Base-by-base conservation (phyloP, 495 filamentous ascomycete species). In the Opeltia flavorubescens region DNA sequence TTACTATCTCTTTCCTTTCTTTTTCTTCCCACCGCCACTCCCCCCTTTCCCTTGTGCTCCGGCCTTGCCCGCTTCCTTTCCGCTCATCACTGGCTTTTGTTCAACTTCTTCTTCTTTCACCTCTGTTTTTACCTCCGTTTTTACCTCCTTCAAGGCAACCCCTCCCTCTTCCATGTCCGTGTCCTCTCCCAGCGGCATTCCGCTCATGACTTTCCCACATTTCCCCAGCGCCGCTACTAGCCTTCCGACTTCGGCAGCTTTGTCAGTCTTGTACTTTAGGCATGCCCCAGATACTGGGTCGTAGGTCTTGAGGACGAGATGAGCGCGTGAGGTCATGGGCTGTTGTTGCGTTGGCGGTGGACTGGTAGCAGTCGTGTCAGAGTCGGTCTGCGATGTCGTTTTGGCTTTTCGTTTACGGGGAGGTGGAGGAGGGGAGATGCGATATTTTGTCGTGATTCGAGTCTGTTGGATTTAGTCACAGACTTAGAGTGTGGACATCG, bases 211-310 rank as follows among this genome's bases (percentile, higher is more conserved):
- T 8, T 53, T 39, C 15, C 44, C 55, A 44, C 53, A 55, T 21
- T 17, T 69, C 1, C 84, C 84, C 50, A 96, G 56, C 33, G 76
- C 76, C 28, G 77, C 77, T 34, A 96, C 74, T 59, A 96, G 61
- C 28, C 91, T 67, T 2, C 79, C 76, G 3, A 98, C 89, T 62
- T 95, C 89, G 15, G 85, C 84, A n/a, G 80, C 81, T 57, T 93
- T 94, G 61, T 83, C 78, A 15, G 91, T 94, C 58, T 75, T 74
- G 67, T 95, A 98, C 64, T 95, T 94, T 28, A 98, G 75, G 46
- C 81, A 79, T 40, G 77, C 75, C 52, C 91, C 91, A 11, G 81
- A 80, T 24, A 62, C 63, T 0, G 91, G 85, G 62, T 95, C 87
- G 70, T 77, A 98, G 13, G 89, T 94, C 67, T 94, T 96, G 25